Evolutionary conservation across 805 yeast species (phyloP), one percentile per base, ranked within the genome.

Genomic region (Saturnispora serradocipensis): DNA sequence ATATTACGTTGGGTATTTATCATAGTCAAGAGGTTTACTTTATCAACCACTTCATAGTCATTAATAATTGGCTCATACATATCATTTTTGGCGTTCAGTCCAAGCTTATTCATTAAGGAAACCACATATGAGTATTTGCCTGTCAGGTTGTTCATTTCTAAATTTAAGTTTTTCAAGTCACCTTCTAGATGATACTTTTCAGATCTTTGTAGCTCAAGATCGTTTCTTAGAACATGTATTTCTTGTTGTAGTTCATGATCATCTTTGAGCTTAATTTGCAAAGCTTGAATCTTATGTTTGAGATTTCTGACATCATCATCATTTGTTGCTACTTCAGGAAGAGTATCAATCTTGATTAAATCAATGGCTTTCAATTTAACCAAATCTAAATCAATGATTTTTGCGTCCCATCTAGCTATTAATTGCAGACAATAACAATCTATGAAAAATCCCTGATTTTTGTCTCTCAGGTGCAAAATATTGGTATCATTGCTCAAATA

Each of bases 251-350:
- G 22, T 39, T 52, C 43, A 27, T 52, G 48, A 3, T 52, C 57
- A 25, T 49, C 49, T 18, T 46, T 35, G 8, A 65, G 63, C 57
- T 72, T 62, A 22, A 67, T 67, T 49, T 75, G 67, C 42, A 80
- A 62, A 18, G 71, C 61, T 2, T 65, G 59, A 10, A 79, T 70
- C 58, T 79, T 81, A 34, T 75, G 74, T 0, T 75, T 56, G 15
- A 78, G 57, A 1, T 70, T 69, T 7, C 51, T 49, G 7, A 42
- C 16, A 27, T 35, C 30, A 40, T 69, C 55, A 7, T 32, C 22
- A n/a, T 30, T 5, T 20, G 10, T 7, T 11, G n/a, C 5, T 34
- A 22, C 9, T 9, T 7, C 7, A 6, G 13, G 9, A 3, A 18
- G 4, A 18, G 18, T 15, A 13, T 30, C 16, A 11, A 15, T 25